Conservation (phyloP, 768 basidiomycete genomes). For the Lentinula boryana region DNA sequence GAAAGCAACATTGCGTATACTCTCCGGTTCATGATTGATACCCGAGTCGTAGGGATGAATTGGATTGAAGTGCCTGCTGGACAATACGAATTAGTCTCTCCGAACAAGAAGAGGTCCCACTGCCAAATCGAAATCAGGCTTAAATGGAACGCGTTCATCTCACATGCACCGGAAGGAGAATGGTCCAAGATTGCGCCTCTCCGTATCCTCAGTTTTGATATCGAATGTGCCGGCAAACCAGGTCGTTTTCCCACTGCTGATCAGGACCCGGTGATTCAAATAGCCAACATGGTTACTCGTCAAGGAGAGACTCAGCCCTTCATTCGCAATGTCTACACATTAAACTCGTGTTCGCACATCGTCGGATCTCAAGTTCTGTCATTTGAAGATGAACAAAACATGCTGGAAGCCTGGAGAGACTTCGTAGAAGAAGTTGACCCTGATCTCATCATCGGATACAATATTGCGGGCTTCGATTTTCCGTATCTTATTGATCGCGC, state of each 20-base stretch:
- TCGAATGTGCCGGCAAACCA: conserved; percentile 97
- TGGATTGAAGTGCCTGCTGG: conserved; percentile 94
- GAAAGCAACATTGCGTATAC: conserved; percentile 94
- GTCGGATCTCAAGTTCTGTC: conserved; percentile 96
- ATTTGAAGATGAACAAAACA: conserved; percentile 64
- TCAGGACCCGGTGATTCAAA: conserved; percentile 93
- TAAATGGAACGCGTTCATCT: conserved; percentile 80
- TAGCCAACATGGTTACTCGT: conserved; percentile 97
- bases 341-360: conserved; percentile 91
- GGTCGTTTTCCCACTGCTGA: conserved; percentile 94
- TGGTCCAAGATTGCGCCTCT: conserved; percentile 93
- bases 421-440: conserved; percentile 90
- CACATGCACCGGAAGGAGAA: conserved; percentile 84
- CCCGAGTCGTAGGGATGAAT: conserved; percentile 97
- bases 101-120: conserved; percentile 53
- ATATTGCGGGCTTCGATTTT: conserved; percentile 90
- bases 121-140: conserved; percentile 88
- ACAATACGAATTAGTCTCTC: conserved; percentile 60
- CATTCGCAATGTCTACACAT: conserved; percentile 93
- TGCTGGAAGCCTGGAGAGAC: conserved; percentile 84
- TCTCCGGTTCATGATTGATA: conserved; percentile 97
- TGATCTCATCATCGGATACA: conserved; percentile 95
- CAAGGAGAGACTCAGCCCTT: conserved; percentile 95
- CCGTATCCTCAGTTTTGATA: conserved; percentile 95
- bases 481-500: conserved; percentile 95